Percentiles rank a stretch among this genome's conserved stretches.
Conservation (phyloP, 768 basidiomycete genomes). For the Phanerochaete sordida region DNA sequence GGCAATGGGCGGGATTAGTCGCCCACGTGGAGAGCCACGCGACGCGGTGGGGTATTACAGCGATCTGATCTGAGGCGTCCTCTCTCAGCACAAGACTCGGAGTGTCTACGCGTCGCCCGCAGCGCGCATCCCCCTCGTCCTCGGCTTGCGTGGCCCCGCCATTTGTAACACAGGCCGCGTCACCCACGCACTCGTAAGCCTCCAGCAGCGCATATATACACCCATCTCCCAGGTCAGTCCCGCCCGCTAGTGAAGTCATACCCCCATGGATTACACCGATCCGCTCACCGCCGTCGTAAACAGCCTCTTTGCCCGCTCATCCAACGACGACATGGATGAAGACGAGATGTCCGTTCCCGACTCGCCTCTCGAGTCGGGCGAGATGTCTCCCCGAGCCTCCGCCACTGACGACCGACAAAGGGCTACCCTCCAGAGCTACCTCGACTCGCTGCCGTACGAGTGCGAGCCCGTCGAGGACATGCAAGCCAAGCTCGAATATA, state of each 20-base stretch:
- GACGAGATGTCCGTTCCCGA: conserved; percentile 50
- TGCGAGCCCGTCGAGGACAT: conserved; percentile 71
- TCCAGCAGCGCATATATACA: background rate
- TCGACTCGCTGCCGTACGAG: conserved; percentile 67
- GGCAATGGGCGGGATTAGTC: too few species aligned
- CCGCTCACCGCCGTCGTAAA: background rate
- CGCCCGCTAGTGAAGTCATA: background rate
- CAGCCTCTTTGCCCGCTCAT: conserved; percentile 1
- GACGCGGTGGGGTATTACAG: background rate
- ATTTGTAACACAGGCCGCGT: conserved; percentile 21
- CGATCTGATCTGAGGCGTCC: conserved; percentile 1
- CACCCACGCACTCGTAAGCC: conserved; percentile 20
- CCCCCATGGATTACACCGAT: background rate
- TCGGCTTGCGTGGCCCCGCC: conserved; percentile 13
- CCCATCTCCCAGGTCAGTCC: conserved; percentile 16
- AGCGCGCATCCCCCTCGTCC: background rate
- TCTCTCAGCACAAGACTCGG: background rate
- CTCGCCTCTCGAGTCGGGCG: conserved; percentile 33
- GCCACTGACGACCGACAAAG: conserved; percentile 52
- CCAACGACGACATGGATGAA: conserved; percentile 48
- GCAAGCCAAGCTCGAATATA: conserved; percentile 63
- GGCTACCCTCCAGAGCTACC: conserved; percentile 59
- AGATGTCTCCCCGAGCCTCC: conserved; percentile 22
- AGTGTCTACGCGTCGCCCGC: conserved; percentile 21
- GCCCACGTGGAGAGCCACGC: too few species aligned